Evolutionary conservation across 495 filamentous ascomycete species (phyloP), one percentile per base, ranked within the genome.

Genomic region (Articulospora tetracladia): DNA sequence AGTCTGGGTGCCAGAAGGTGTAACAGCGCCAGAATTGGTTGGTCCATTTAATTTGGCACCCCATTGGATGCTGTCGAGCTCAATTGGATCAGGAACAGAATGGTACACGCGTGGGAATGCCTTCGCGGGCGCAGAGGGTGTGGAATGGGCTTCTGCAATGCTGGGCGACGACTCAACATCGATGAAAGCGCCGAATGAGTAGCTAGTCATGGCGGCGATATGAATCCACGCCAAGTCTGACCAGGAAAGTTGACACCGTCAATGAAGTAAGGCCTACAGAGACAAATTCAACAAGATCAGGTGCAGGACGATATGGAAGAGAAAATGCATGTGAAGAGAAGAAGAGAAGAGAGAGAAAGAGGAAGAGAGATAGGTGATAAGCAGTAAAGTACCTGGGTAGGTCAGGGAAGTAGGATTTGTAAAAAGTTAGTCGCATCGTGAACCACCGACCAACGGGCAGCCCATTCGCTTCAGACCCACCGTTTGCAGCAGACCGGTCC

Each of bases 101-200:
- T 73, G 74, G 46, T 78, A 74, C 0, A 67, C 73, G 58, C 73
- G 63, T 0, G 72, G 68, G 1, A 73, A 60, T 34, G 67, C 72
- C 53, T 65, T 73, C 60, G 69, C 49, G 10, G 77, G 77, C 7
- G 71, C 68, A 19, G 61, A 60, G 22, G 67, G 68, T 34, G 70
- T 57, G 26, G 57, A 1, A 34, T 64, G 61, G 11, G 20, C 30
- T 46, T 58, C 51, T 47, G 34, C 13, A 20, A 41, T 44, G 20
- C 22, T 58, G 0, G 41, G 6, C 12, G 65, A 62, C 6, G 62
- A 58, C 50, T 65, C 66, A 3, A 68, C 58, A 19, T 66, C 60
- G 28, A 68, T 66, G 47, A 63, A 62, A n/a, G 66, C 59, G 32
- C 66, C 63, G 24, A 68, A 63, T 3, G 55, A 23, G 41, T 68